A percentile compares a stretch with the other conserved stretches of the same genome.
These are phyloP conservation scores for Chalara sp. DNA, from an alignment of 2,329 filamentous ascomycete genomes.

Conservation along the genomic window DNA sequence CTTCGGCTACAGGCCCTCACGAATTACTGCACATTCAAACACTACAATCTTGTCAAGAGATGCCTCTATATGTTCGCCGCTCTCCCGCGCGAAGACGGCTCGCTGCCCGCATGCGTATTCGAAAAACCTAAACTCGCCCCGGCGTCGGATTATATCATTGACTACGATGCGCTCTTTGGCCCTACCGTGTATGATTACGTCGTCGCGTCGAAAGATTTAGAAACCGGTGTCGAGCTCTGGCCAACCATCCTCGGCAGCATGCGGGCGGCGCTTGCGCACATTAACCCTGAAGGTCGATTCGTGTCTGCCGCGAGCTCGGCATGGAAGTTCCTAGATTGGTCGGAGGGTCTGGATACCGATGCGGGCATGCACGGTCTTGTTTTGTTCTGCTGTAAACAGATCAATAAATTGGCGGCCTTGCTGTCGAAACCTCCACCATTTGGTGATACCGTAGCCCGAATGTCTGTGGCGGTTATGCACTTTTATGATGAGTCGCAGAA, in stretches of 20 bases:
- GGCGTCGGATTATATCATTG: slow-evolving; percentile 30
- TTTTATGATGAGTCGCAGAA: slow-evolving; percentile 16
- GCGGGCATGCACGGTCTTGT: slow-evolving; percentile 27
- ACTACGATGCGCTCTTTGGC: slow-evolving; percentile 31
- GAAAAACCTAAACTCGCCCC: slow-evolving; percentile 24
- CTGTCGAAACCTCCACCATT: slow-evolving; percentile 19
- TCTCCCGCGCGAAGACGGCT: slow-evolving; percentile 25
- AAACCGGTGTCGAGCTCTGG: slow-evolving; percentile 26
- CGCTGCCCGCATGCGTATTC: slow-evolving; percentile 29
- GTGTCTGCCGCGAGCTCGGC: slow-evolving; percentile 9
- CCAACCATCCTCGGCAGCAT: slow-evolving; percentile 26
- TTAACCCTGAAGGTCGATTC: slow-evolving; percentile 19
- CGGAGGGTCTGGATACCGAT: slow-evolving; percentile 20
- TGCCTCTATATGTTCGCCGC: slow-evolving; percentile 31
- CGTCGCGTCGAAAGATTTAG: slow-evolving; percentile 24
- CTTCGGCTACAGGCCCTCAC: slow-evolving; percentile 30
- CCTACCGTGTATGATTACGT: slow-evolving; percentile 28
- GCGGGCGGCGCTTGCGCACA: slow-evolving; percentile 19
- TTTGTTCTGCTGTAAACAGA: slow-evolving; percentile 23
- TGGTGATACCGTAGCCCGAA: slow-evolving; percentile 12
- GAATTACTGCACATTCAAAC: slow-evolving; percentile 31
- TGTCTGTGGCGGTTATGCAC: slow-evolving; percentile 15
- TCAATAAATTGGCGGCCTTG: slow-evolving; percentile 23
- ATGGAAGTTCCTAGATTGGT: slow-evolving; percentile 31
- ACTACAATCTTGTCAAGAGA: slow-evolving; percentile 29